Percentiles rank a stretch among this genome's conserved stretches.
These are phyloP conservation scores for Ambrosia artemisiifolia DNA, from an alignment of 129 eudicot genomes.

Conservation along the genomic window DNA sequence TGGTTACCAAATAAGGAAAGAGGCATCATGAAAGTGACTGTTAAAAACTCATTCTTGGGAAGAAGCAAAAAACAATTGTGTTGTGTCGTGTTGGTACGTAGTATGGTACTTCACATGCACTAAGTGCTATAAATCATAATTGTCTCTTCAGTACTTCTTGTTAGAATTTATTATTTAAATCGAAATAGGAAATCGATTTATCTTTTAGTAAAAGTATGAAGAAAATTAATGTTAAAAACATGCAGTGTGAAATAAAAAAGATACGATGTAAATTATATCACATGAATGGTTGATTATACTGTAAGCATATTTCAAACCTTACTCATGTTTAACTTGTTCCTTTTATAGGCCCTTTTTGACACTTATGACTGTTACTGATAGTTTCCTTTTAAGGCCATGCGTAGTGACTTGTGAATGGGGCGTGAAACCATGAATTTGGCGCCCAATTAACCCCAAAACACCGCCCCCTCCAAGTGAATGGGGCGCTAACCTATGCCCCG, in stretches of 20 bases:
- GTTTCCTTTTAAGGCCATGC: too few species aligned
- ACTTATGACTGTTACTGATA: too few species aligned
- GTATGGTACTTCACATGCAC: constrained; percentile 21
- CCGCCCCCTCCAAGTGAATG: too few species aligned
- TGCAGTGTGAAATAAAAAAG: too few species aligned
- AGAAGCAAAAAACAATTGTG: constrained; percentile 23
- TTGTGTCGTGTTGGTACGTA: background rate
- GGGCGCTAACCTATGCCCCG: too few species aligned
- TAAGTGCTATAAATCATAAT: constrained; percentile 17
- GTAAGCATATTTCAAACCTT: background rate
- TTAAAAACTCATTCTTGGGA: constrained; percentile 21
- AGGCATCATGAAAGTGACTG: constrained; percentile 35
- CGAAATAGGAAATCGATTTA: too few species aligned
- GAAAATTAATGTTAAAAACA: too few species aligned
- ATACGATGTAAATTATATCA: background rate
- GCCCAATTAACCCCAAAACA: too few species aligned
- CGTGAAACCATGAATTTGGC: too few species aligned
- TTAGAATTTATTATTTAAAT: background rate
- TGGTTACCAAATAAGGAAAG: constrained; percentile 22
- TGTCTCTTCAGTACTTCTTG: background rate
- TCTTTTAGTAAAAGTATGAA: too few species aligned
- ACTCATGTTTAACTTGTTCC: background rate
- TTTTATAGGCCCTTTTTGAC: background rate
- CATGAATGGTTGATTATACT: background rate
- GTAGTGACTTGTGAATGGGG: too few species aligned